These are phyloP conservation scores for Trametes versicolor DNA, from an alignment of 1,284 basidiomycete genomes.

Conservation along the genomic window DNA sequence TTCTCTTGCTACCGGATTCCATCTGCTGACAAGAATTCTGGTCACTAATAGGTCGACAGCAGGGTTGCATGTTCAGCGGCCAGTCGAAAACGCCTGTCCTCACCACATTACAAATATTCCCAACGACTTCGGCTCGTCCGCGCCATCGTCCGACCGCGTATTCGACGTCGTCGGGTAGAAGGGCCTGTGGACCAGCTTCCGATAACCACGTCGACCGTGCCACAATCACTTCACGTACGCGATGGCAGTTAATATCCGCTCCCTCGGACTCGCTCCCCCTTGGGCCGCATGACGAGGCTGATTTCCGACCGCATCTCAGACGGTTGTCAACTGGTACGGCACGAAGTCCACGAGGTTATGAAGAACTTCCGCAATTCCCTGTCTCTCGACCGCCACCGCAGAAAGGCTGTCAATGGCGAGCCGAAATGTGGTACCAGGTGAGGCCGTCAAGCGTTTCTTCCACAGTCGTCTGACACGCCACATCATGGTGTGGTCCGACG, in stretches of 20 bases:
- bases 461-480: background rate
- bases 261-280: background rate
- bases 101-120: too few species aligned
- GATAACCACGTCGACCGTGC: background rate
- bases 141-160: background rate
- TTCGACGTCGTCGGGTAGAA: background rate
- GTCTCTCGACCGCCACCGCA: background rate
- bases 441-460: background rate
- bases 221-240: constrained; percentile 7
- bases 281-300: background rate
- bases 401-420: background rate
- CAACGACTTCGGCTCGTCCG: background rate
- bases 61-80: too few species aligned
- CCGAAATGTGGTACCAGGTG: constrained; percentile 1
- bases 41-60: too few species aligned
- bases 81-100: too few species aligned
- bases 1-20: too few species aligned
- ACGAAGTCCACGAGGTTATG: background rate
- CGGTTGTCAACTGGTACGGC: constrained; percentile 3
- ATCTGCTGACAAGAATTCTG: too few species aligned
- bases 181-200: background rate
- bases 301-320: background rate
- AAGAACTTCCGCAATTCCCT: background rate
- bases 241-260: constrained; percentile 20
- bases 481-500: background rate